A percentile compares a stretch with the other conserved stretches of the same genome.
phyloP scores from a whole-genome alignment of 1,139 yeast genomes.

The Saccharomyces pastorianus region DNA sequence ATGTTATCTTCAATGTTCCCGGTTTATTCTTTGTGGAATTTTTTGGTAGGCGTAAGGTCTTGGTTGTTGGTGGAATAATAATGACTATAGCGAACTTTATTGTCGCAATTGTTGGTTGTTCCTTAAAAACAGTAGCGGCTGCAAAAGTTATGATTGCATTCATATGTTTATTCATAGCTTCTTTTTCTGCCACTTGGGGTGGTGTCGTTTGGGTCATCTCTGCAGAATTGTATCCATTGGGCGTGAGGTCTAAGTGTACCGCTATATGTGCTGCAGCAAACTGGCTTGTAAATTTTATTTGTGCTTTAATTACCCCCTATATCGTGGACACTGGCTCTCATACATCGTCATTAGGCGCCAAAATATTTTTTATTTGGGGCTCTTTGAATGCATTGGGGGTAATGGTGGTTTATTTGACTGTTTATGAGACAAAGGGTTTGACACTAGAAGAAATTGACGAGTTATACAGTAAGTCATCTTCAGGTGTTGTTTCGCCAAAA shows the following conservation, averaged over 20 bases:
- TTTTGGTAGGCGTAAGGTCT: slow-evolving; percentile 55
- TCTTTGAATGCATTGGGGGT: slow-evolving; percentile 54
- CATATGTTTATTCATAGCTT: slow-evolving; percentile 70
- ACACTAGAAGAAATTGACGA: slow-evolving; percentile 71
- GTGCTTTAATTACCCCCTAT: slow-evolving; percentile 70
- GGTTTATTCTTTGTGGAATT: slow-evolving; percentile 63
- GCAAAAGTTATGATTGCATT: slow-evolving; percentile 75
- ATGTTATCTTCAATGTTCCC: slow-evolving; percentile 61
- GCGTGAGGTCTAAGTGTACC: slow-evolving; percentile 74
- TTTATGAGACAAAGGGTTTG: slow-evolving; percentile 70
- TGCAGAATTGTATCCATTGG: slow-evolving; percentile 72
- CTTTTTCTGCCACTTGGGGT: slow-evolving; percentile 85
- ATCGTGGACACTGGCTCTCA: slow-evolving; percentile 55
- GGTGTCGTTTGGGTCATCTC: slow-evolving; percentile 75
- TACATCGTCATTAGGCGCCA: slow-evolving; percentile 58
- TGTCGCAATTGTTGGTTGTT: slow-evolving; percentile 60
- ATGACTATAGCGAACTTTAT: slow-evolving; percentile 58
- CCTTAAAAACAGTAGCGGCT: slow-evolving; percentile 41
- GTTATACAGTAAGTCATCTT: slow-evolving; percentile 42
- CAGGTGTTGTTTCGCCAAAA: slow-evolving; percentile 28
- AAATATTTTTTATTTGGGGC: slow-evolving; percentile 73
- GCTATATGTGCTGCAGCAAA: slow-evolving; percentile 71
- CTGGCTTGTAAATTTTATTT: slow-evolving; percentile 75
- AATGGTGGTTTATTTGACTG: slow-evolving; percentile 50
- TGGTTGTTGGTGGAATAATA: slow-evolving; percentile 55